These are phyloP conservation scores for Eucalyptus globulus DNA, from an alignment of 345 rosid genomes.

Conservation along the genomic window DNA sequence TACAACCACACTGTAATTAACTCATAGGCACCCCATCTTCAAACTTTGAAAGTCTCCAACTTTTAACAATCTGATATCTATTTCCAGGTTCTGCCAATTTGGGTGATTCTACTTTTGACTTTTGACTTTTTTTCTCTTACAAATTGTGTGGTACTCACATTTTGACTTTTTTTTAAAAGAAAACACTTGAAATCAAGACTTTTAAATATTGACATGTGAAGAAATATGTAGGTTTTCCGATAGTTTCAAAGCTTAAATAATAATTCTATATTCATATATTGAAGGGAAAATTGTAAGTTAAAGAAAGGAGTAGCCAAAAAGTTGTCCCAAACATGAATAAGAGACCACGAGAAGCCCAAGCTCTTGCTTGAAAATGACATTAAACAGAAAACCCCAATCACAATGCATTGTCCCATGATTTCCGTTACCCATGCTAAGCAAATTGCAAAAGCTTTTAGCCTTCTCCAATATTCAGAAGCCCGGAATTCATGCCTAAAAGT, in stretches of 20 bases:
- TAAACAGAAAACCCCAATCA: background rate
- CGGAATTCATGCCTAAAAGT: background rate
- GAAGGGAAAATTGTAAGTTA: background rate
- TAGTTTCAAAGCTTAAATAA: background rate
- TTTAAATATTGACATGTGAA: background rate
- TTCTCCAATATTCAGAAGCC: background rate
- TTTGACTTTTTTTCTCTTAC: background rate
- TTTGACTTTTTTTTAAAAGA: background rate
- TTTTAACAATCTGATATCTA: background rate
- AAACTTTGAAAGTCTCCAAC: background rate
- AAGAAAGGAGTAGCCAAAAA: background rate
- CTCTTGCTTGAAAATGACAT: background rate
- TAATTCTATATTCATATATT: background rate
- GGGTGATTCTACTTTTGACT: background rate
- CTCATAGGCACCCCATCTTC: background rate
- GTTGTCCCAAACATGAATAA: background rate
- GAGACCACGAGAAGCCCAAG: background rate
- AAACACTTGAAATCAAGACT: background rate
- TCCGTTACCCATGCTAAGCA: background rate
- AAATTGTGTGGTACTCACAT: background rate
- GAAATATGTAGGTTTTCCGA: background rate
- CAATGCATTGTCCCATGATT: background rate
- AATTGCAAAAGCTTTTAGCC: background rate
- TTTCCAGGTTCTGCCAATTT: background rate
- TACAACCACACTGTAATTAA: background rate